Conservation (phyloP, 2,329 filamentous ascomycete genomes). For the Niveomyces coronatus region DNA sequence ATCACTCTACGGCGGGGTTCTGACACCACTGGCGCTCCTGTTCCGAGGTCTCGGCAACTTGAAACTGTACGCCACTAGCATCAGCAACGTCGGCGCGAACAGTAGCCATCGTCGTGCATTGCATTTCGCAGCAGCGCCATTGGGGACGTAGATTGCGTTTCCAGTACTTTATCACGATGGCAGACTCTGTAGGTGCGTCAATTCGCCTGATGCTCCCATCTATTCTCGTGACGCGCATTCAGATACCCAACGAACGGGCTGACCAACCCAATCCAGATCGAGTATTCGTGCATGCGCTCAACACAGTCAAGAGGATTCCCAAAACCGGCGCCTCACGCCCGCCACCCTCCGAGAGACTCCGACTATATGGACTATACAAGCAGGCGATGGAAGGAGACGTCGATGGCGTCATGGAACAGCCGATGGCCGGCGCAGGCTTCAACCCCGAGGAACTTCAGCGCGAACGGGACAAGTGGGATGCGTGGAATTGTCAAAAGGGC, state of each 20-base stretch:
- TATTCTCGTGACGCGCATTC: background rate
- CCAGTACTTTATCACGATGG: slow-evolving; percentile 18
- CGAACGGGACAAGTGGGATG: slow-evolving; percentile 73
- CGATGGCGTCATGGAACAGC: slow-evolving; percentile 83
- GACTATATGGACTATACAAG: slow-evolving; percentile 96
- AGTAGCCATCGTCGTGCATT: background rate
- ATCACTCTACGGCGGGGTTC: slow-evolving; percentile 9
- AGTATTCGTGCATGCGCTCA: slow-evolving; percentile 97
- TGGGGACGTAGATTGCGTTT: background rate
- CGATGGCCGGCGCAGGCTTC: slow-evolving; percentile 40
- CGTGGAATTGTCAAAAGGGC: slow-evolving; percentile 82
- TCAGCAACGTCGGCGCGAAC: background rate
- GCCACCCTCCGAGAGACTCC: slow-evolving; percentile 72
- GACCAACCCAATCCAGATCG: slow-evolving; percentile 54
- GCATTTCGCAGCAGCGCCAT: slow-evolving; percentile 7
- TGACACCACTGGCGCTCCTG: slow-evolving; percentile 11
- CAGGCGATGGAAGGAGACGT: slow-evolving; percentile 99
- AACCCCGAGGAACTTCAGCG: slow-evolving; percentile 44
- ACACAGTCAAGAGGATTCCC: slow-evolving; percentile 95
- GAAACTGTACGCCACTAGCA: background rate
- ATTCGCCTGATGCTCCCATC: background rate
- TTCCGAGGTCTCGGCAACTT: slow-evolving; percentile 10
- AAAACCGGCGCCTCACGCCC: slow-evolving; percentile 86
- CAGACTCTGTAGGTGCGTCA: slow-evolving; percentile 26
- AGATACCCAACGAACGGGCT: too few species aligned